Conservation (phyloP, 2,329 filamentous ascomycete species). For the Samsoniella hepiali region DNA sequence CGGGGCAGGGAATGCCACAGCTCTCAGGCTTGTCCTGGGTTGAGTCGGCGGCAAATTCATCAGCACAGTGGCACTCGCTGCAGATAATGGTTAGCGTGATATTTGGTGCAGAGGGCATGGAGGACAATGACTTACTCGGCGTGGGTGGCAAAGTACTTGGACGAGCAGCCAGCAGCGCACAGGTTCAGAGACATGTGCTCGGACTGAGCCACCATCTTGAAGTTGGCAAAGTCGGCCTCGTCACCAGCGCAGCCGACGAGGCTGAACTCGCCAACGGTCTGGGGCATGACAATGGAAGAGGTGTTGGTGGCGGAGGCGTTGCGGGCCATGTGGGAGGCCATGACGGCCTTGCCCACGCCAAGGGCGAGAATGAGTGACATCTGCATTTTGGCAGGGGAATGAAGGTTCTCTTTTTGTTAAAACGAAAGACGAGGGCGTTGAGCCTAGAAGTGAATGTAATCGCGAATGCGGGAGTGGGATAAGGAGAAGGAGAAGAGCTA, state of each 20-base stretch:
- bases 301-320: neutral
- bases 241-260: constrained; percentile 30
- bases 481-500: constrained; percentile 16
- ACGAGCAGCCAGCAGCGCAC: constrained; percentile 27
- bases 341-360: constrained; percentile 30
- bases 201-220: constrained; percentile 21
- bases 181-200: constrained; percentile 24
- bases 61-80: constrained; percentile 27
- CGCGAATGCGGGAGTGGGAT: constrained; percentile 29
- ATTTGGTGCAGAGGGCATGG: neutral
- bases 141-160: constrained; percentile 27
- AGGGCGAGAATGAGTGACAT: constrained; percentile 30
- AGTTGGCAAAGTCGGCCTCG: constrained; percentile 27
- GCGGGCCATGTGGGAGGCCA: constrained; percentile 24
- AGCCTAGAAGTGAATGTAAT: constrained; percentile 29
- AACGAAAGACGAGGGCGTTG: constrained; percentile 29
- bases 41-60: constrained; percentile 20
- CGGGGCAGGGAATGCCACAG: constrained; percentile 22
- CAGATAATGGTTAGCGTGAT: neutral
- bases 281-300: constrained; percentile 1
- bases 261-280: constrained; percentile 13
- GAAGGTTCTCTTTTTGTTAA: constrained; percentile 6
- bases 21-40: constrained; percentile 16
- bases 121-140: constrained; percentile 22
- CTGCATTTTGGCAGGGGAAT: constrained; percentile 27